These are phyloP conservation scores for Didymella pinodella DNA, from an alignment of 2,329 filamentous ascomycete species.

Conservation along the genomic window DNA sequence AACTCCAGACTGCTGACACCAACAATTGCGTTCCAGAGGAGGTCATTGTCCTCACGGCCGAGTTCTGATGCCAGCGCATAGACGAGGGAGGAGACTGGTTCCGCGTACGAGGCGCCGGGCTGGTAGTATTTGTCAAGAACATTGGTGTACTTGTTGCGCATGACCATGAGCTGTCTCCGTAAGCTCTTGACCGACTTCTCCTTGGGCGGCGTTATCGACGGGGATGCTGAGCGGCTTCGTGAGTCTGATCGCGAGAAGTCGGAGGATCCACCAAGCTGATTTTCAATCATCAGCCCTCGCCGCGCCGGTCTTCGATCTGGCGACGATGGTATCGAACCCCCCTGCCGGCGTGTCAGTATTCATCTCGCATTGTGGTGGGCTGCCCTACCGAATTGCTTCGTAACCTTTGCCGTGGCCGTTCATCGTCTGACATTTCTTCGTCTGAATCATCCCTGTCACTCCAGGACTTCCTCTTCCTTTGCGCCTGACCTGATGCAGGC, in stretches of 20 bases:
- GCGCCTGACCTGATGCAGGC: constrained; percentile 48
- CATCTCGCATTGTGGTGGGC: neutral
- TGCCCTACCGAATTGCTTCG: constrained; percentile 83
- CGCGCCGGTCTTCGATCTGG: constrained; percentile 68
- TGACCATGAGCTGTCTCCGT: constrained; percentile 74
- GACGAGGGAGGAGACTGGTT: constrained; percentile 92
- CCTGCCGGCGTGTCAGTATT: constrained; percentile 47
- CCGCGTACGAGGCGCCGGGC: constrained; percentile 87
- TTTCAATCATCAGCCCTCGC: constrained; percentile 60
- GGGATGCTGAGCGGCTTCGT: constrained; percentile 47
- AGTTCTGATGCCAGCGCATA: constrained; percentile 95
- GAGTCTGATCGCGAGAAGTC: constrained; percentile 53
- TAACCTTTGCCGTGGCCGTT: constrained; percentile 78
- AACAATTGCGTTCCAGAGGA: constrained; percentile 93
- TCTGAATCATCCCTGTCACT: constrained; percentile 68
- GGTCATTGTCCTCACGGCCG: constrained; percentile 93
- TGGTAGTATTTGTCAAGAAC: constrained; percentile 84
- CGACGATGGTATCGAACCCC: constrained; percentile 70
- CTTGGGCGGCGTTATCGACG: constrained; percentile 54
- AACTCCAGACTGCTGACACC: constrained; percentile 94
- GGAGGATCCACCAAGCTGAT: constrained; percentile 45
- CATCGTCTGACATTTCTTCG: constrained; percentile 72
- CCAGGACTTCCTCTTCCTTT: constrained; percentile 53
- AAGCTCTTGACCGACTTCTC: constrained; percentile 75
- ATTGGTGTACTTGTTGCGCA: constrained; percentile 79